Evolutionary conservation across 2,329 filamentous ascomycete genomes (phyloP), one percentile per base, ranked within the genome.

Genomic region (Thermochaetoides dissita): DNA sequence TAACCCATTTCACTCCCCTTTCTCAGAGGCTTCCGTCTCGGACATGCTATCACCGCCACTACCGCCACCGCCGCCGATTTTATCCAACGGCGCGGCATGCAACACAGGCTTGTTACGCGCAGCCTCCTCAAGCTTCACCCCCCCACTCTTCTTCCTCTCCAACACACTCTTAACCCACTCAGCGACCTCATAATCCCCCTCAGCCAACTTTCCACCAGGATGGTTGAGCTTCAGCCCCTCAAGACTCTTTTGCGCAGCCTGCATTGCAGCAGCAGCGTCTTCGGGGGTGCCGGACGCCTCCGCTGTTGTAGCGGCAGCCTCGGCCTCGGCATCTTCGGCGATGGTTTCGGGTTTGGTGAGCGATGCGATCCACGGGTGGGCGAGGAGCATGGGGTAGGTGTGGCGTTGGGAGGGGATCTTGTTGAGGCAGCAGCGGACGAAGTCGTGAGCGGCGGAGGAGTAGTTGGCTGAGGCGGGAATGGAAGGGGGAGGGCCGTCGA

Each of bases 401-500:
- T 88, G 89, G n/a, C 91, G 79, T 46, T 93, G 75, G 52, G 84
- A 84, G 7, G 91, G 85, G 17, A 85, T 82, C 62, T 98, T 98
- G 68, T 95, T 87, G 37, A 98, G 70, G 59, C 91, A 96, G 36
- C 81, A 81, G 34, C 74, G 72, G 24, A 98, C 89, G 63, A 98
- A 98, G 53, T 89, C 82, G 43, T 79, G 80, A 2, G 89, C 86
- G 6, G 75, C 71, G 43, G 81, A 73, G 0, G 88, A 91, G 59
- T 84, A 98, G 28, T 76, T 79, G 43, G 83, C 75, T 6, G 71
- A 67, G 17, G 17, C 17, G 0, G 91, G 91, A 30, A 98, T 76
- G 55, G 83, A 79, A 8, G 91, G 91, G 10, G 91, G 86, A n/a
- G 94, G 87, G 39, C 91, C 91, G 58, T 96, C 86, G 32, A 98